phyloP scores from a whole-genome alignment of 768 basidiomycete genomes.

The Suillus paluster region DNA sequence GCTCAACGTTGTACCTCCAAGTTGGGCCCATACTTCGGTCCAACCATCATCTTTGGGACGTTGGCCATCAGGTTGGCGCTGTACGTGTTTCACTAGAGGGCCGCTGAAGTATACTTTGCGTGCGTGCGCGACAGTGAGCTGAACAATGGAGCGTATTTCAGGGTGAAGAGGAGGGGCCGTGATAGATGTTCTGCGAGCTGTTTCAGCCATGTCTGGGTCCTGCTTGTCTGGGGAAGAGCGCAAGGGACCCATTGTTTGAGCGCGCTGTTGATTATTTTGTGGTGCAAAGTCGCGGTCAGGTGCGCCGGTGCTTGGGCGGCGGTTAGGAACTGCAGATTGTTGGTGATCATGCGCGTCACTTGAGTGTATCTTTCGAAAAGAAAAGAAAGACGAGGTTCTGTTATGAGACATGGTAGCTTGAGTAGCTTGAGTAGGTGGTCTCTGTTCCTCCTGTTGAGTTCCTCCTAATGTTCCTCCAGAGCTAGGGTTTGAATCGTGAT shows the following conservation, averaged over 20 bases:
- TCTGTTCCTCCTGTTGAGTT: conserved; percentile 45
- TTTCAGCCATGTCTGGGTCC: conserved; percentile 24
- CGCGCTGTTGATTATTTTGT: conserved; percentile 32
- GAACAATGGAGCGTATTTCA: conserved; percentile 81
- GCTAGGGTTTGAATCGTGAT: conserved; percentile 3
- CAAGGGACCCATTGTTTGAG: conserved; percentile 34
- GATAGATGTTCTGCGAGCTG: conserved; percentile 23
- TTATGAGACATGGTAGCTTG: conserved; percentile 42
- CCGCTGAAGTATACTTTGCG: conserved; percentile 91
- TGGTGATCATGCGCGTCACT: conserved; percentile 27
- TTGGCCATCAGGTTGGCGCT: conserved; percentile 78
- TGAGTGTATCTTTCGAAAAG: conserved; percentile 49
- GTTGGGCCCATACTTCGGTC: conserved; percentile 88
- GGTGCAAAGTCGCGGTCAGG: conserved; percentile 27
- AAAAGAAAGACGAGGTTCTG: conserved; percentile 69
- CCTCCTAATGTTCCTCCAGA: conserved; percentile 9
- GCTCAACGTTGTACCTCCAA: conserved; percentile 87
- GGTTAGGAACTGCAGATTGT: conserved; percentile 4
- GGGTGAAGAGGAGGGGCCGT: conserved; percentile 63
- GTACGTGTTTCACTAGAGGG: conserved; percentile 75
- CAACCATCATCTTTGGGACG: conserved; percentile 79
- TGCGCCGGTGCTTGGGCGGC: conserved; percentile 14
- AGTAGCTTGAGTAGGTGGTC: conserved; percentile 18
- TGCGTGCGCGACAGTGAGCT: conserved; percentile 73
- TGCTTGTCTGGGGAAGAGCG: conserved; percentile 20